Conservation (phyloP, 1,284 basidiomycete species). For the Rhodotorula mucilaginosa region DNA sequence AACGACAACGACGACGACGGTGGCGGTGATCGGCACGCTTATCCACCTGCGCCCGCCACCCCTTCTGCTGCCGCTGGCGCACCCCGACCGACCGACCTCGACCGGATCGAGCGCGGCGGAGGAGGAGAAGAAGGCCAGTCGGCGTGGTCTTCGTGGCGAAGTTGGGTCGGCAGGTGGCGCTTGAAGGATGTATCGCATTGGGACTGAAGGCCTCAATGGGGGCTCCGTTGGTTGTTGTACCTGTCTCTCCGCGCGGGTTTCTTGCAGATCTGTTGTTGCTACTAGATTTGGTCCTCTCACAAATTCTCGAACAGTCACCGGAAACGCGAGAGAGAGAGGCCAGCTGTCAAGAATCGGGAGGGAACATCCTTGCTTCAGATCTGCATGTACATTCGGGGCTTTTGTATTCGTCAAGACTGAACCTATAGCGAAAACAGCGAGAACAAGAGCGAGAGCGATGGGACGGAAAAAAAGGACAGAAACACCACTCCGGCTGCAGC, state of each 20-base stretch:
- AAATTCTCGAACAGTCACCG: too few species aligned
- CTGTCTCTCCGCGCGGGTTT: neutral
- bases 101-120: neutral
- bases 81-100: neutral
- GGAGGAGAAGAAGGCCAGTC: conserved; percentile 3
- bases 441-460: too few species aligned
- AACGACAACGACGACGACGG: neutral
- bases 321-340: too few species aligned
- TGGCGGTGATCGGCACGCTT: neutral
- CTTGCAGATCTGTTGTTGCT: too few species aligned
- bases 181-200: conserved; percentile 14
- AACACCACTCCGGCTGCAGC: too few species aligned
- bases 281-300: too few species aligned
- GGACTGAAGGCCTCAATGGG: neutral
- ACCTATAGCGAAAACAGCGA: too few species aligned
- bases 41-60: neutral
- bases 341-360: too few species aligned
- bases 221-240: neutral
- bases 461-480: too few species aligned
- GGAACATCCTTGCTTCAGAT: too few species aligned
- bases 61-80: neutral
- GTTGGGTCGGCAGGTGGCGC: conserved; percentile 3
- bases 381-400: too few species aligned
- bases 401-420: too few species aligned
- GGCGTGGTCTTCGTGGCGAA: conserved; percentile 11